Conservation (phyloP, 345 rosid genomes). For the Eucalyptus coolabah region DNA sequence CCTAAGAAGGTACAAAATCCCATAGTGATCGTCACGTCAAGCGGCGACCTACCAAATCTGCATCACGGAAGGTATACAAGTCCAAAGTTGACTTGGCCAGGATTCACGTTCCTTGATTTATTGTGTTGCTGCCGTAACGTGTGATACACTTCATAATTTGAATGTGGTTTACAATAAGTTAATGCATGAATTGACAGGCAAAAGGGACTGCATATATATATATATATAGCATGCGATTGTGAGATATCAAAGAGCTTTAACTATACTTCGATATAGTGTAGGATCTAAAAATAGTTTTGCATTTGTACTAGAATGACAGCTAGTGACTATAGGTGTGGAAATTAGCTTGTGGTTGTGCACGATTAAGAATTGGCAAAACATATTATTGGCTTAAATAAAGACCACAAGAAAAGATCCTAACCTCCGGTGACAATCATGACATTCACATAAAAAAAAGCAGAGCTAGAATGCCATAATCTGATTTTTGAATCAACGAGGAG, state of each 20-base stretch:
- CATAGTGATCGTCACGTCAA: background rate
- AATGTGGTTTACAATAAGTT: background rate
- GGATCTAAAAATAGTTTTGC: background rate
- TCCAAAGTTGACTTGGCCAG: background rate
- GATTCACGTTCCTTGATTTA: background rate
- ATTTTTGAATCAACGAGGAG: background rate
- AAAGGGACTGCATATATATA: background rate
- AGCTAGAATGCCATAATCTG: background rate
- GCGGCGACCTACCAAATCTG: background rate
- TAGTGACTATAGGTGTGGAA: background rate
- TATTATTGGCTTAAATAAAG: background rate
- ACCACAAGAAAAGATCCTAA: fast-evolving
- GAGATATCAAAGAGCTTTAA: background rate
- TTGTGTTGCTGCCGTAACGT: background rate
- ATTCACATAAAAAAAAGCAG: background rate
- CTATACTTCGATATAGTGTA: background rate
- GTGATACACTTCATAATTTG: background rate
- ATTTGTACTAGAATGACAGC: background rate
- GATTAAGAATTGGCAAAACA: too few relatives aligned
- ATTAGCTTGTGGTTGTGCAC: fast-evolving
- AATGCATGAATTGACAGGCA: background rate
- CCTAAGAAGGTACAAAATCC: background rate
- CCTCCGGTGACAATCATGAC: background rate
- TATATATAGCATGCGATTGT: background rate
- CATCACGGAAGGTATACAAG: background rate